Base-by-base conservation (phyloP, 2,329 filamentous ascomycete species). In the Catunica adiposa region DNA sequence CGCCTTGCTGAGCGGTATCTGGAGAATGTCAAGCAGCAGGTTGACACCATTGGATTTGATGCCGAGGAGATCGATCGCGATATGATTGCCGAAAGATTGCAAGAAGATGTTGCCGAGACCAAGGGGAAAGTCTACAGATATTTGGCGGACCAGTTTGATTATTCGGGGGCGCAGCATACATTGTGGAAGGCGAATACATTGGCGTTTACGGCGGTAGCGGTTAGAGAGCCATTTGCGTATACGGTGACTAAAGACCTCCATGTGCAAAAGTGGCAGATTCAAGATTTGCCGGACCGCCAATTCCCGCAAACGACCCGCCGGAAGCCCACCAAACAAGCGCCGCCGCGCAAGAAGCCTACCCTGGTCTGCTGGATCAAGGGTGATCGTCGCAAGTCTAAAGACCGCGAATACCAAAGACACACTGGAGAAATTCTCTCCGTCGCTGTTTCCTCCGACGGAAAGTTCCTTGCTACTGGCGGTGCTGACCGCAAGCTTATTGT, bases 51-150 rank as follows among this genome's bases (percentile, higher is more conserved):
- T 54, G 92, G 89, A 40, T 98, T 97, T 65, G 89, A 98, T 69
- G 92, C 92, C 6, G 89, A 84, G 62, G 87, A 97, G 54, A 86
- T 98, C 58, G 92, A 97, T 70, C 78, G 84, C 58, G 92, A 98
- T 65, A 72, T 96, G 62, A 89, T 98, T 63, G 89, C 90, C 44
- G 86, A 94, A 67, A 76, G 89, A 62, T 72, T 98, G 63, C 82
- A 90, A 68, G 88, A 96, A 69, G 92, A 97, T 66, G 86, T 92
- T 46, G 83, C 92, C 54, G 92, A 96, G 70, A 80, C 80, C 56
- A 96, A 96, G 71, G 92, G 92, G 57, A 84, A 84, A 62, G 77
- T 95, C 52, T 97, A 95, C 70, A 79, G 88, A 53, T 79, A 80
- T 66, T 78, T 98, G 62, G 85, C 86, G 37, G 72, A 77, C 22